These are phyloP conservation scores for Paradendryphiella salina DNA, from an alignment of 2,329 filamentous ascomycete species.

Conservation along the genomic window DNA sequence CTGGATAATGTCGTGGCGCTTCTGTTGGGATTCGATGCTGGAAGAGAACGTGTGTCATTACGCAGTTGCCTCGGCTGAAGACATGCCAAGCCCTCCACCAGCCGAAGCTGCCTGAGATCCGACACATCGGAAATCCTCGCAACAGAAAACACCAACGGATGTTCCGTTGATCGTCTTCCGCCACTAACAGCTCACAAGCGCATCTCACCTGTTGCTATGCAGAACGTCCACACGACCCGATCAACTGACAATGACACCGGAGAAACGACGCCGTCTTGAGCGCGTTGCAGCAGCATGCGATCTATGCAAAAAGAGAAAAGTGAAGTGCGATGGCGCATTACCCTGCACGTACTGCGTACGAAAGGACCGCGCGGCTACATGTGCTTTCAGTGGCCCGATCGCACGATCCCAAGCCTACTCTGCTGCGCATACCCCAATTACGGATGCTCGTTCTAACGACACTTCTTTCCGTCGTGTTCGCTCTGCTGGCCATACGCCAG, in stretches of 20 bases:
- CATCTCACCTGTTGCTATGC: neutral
- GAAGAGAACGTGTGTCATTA: neutral
- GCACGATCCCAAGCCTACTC: conserved; percentile 41
- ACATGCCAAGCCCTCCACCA: conserved; percentile 7
- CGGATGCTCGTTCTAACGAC: neutral
- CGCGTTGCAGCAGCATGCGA: conserved; percentile 38
- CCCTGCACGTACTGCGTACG: conserved; percentile 56
- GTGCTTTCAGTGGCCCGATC: conserved; percentile 48
- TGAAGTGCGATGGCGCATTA: conserved; percentile 57
- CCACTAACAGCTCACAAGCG: neutral
- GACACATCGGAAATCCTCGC: conserved; percentile 1
- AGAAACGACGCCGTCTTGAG: conserved; percentile 33
- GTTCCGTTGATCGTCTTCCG: conserved; percentile 1
- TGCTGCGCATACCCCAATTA: conserved; percentile 33
- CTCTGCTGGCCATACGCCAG: conserved; percentile 5
- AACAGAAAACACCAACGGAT: conserved; percentile 1
- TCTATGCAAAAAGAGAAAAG: conserved; percentile 42
- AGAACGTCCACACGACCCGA: conserved; percentile 4
- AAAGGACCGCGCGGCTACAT: conserved; percentile 49
- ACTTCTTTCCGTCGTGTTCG: conserved; percentile 1
- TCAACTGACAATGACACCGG: conserved; percentile 10
- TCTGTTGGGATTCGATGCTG: too few species aligned
- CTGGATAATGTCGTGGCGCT: too few species aligned
- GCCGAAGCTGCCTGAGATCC: neutral
- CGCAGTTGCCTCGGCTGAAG: neutral